Conservation (phyloP, 75 land plant genomes). For the Chamaecyparis obtusa region DNA sequence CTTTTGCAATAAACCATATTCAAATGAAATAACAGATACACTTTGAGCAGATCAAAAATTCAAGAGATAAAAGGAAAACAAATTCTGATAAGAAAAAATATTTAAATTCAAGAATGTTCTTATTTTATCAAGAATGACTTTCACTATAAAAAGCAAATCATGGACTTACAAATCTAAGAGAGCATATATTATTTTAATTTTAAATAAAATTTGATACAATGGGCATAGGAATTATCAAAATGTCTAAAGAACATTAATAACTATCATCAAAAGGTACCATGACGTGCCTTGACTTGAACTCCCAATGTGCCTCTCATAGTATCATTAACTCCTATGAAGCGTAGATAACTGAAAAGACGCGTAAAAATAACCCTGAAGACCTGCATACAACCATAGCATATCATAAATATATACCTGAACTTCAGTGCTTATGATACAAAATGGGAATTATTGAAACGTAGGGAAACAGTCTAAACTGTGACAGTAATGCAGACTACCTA, state of each 20-base stretch:
- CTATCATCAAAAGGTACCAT: neutral
- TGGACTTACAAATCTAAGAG: neutral
- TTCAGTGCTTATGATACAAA: neutral
- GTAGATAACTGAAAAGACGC: conserved; percentile 6
- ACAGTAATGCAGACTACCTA: neutral
- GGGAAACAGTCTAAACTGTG: neutral
- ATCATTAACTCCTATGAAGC: neutral
- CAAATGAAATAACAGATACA: neutral
- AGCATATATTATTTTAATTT: neutral
- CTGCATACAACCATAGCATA: conserved; percentile 5
- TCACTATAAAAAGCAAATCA: neutral
- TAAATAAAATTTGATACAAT: neutral
- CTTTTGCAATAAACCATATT: neutral
- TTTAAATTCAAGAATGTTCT: neutral
- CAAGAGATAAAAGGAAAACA: neutral
- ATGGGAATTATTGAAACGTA: neutral
- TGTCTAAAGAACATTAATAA: neutral
- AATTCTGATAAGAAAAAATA: neutral
- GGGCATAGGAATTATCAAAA: neutral
- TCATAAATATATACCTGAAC: neutral
- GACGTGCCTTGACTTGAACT: conserved; percentile 3
- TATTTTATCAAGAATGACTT: neutral
- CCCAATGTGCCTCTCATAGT: neutral
- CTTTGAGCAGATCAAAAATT: neutral
- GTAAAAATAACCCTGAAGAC: conserved; percentile 5